Conservation (phyloP, 2,329 filamentous ascomycete genomes). For the Pseudogymnoascus sp. region DNA sequence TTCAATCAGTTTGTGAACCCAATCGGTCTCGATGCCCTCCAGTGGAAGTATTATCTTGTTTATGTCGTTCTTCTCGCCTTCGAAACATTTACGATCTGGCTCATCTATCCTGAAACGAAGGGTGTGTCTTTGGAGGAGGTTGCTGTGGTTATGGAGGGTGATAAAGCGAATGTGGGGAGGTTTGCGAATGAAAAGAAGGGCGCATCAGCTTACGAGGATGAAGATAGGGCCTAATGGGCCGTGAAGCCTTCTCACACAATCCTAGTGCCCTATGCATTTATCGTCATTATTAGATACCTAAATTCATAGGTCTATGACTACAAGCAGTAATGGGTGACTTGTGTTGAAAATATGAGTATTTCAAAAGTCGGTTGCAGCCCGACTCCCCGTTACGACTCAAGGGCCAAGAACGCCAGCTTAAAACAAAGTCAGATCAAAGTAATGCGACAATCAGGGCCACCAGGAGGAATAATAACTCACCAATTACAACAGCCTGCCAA, state of each 20-base stretch:
- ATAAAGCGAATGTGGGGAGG: background rate
- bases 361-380: background rate
- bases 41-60: constrained; percentile 34
- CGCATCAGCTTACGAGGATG: background rate
- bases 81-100: constrained; percentile 28
- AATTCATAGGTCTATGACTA: background rate
- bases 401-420: background rate
- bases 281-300: background rate
- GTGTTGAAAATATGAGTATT: background rate
- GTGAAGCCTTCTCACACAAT: background rate
- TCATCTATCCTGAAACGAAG: constrained; percentile 24
- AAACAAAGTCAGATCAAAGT: background rate
- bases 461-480: constrained; percentile 6
- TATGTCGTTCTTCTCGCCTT: constrained; percentile 28
- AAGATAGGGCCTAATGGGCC: background rate
- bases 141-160: background rate
- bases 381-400: background rate
- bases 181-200: background rate
- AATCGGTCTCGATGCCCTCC: constrained; percentile 29
- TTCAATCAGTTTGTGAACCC: constrained; percentile 38
- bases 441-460: background rate
- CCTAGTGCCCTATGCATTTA: background rate
- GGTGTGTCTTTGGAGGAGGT: constrained; percentile 13
- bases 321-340: background rate
- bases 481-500: constrained; percentile 42